Evolutionary conservation across 2,329 filamentous ascomycete species (phyloP), one percentile per base, ranked within the genome.

Genomic region (Diaporthe amygdali): DNA sequence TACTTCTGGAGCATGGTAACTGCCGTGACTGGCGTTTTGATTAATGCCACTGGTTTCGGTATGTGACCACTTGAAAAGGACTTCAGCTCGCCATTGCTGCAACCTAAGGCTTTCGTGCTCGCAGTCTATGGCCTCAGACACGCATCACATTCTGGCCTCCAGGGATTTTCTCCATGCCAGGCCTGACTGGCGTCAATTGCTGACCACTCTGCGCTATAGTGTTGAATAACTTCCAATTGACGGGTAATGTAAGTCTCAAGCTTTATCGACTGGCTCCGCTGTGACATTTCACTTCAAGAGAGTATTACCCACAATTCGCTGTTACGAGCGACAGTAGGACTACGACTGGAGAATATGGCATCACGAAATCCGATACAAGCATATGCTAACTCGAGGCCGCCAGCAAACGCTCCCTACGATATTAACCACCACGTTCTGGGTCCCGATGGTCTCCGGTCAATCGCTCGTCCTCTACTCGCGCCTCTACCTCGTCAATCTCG

Each of bases 401-500:
- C 41, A 75, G 22, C 51, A 72, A 44, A 14, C 77, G 73, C 68
- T 81, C 5, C 79, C 82, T 5, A 82, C 83, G 6, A 74, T 87
- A 5, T 78, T 87, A 30, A 69, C 74, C 30, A 82, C 82, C n/a
- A 72, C 87, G 46, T 87, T 87, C 1, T 90, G 88, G 87, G 85
- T 82, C 75, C 77, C 79, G 2, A 90, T 91, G 88, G 86, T 92
- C 0, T 90, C 89, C 1, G 90, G 90, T 0, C 88, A 91, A 76
- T 86, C 86, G 0, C 75, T 91, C 15, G 90, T 92, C 1, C 81
- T 92, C 1, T 92, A 89, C 81, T 91, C 89, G 0, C 84, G 90
- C 8, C 83, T 92, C 0, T 89, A 91, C 76, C 82, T 92, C 1
- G 83, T 92, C 14, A 80, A 89, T 3, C 84, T 84, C 20, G 87